Conservation (phyloP, 305 asterid species). For the Withania somnifera region DNA sequence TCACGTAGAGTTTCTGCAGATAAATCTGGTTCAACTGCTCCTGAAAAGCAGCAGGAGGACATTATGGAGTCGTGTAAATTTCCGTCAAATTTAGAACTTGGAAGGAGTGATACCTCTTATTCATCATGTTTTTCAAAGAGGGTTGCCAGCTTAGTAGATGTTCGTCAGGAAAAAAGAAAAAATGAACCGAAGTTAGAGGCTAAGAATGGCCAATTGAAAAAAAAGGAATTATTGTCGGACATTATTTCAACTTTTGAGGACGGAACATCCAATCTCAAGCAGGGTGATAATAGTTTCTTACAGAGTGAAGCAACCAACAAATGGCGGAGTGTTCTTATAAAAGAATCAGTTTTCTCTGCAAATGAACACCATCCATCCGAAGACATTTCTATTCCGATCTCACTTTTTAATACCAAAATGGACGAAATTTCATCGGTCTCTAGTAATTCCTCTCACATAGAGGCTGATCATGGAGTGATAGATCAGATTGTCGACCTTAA, state of each 20-base stretch:
- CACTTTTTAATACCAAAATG: neutral
- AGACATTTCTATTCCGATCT: neutral
- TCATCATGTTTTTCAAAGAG: neutral
- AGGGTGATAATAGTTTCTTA: neutral
- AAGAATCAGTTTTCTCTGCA: neutral
- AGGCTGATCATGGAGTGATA: constrained; percentile 8
- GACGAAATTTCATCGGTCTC: constrained; percentile 4
- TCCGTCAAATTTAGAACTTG: neutral
- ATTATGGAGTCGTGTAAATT: neutral
- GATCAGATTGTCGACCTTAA: constrained; percentile 8
- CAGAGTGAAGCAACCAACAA: constrained; percentile 1
- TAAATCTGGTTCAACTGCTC: neutral
- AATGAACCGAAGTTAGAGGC: constrained; percentile 5
- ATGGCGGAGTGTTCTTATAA: constrained; percentile 3
- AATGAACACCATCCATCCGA: neutral
- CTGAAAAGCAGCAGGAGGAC: neutral
- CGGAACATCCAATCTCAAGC: neutral
- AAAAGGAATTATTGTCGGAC: constrained; percentile 5
- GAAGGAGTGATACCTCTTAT: neutral
- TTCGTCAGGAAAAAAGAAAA: neutral
- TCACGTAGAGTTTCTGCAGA: neutral
- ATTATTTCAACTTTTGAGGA: neutral
- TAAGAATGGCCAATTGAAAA: constrained; percentile 6
- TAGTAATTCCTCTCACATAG: neutral
- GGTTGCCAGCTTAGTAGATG: constrained; percentile 6